These are phyloP conservation scores for Acacia crassicarpa DNA, from an alignment of 306 rosid genomes.

Conservation along the genomic window DNA sequence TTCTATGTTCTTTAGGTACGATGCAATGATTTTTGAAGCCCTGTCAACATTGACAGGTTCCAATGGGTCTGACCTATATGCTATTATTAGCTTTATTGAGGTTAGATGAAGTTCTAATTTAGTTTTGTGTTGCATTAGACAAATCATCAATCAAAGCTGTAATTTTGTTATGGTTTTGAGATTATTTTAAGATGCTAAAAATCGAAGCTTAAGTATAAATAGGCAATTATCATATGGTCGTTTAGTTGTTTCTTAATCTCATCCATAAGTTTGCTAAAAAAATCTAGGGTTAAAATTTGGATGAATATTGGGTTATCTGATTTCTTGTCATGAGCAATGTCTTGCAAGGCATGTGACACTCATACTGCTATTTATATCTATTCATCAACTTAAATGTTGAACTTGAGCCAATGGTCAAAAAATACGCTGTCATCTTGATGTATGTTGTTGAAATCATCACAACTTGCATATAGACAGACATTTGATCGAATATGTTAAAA, in stretches of 20 bases:
- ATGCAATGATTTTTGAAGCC: slow-evolving; percentile 77
- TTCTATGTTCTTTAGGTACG: slow-evolving; percentile 48
- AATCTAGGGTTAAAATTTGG: neutral
- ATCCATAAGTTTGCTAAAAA: neutral
- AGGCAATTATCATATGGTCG: neutral
- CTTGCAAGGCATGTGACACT: neutral
- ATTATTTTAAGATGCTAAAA: neutral
- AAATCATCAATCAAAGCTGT: neutral
- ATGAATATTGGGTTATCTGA: slow-evolving; percentile 21
- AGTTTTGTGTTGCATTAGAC: slow-evolving; percentile 7
- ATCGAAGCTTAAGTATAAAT: neutral
- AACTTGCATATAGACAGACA: slow-evolving; percentile 18
- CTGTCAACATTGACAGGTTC: slow-evolving; percentile 55
- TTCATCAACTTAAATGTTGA: neutral
- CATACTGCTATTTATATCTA: neutral
- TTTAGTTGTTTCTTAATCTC: neutral
- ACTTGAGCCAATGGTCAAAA: neutral
- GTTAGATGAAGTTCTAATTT: slow-evolving; percentile 46
- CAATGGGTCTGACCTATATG: slow-evolving; percentile 69
- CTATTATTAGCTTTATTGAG: slow-evolving; percentile 71
- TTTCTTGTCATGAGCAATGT: neutral
- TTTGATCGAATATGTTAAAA: neutral
- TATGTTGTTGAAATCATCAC: neutral
- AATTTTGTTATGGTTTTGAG: neutral
- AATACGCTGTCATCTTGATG: neutral